Base-by-base conservation (phyloP, 805 yeast species). In the Ogataea henricii region DNA sequence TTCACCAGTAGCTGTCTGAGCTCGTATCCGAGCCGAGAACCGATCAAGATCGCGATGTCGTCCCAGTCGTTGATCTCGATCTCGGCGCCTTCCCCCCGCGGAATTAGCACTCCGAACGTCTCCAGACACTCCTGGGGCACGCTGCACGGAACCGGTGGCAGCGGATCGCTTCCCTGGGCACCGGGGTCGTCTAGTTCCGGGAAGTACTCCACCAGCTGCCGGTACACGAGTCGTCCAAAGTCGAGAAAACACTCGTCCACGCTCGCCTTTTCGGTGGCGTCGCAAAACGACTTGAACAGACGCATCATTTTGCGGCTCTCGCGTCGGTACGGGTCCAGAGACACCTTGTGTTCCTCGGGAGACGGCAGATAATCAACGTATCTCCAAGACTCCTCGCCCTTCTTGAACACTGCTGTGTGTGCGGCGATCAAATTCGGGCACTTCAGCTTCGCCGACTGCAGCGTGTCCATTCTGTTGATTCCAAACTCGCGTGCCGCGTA, bases 231-330 rank as follows among this genome's bases (percentile, higher is more conserved):
- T 32, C 86, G 70, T 0, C 97, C 96, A 34, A 94, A 65, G 67
- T 94, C 97, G 55, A 94, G 54, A 62, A 86, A 94, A 41, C 90
- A 83, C 67, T 94, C 99, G 67, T 94, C 99, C 16, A 91, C 94
- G 67, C 97, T 89, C 0, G 97, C 98, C 68, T 91, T 91, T 64
- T 94, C 96, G 0, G 89, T 89, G 13, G 76, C 57, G 48, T 81
- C 85, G 61, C 92, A 87, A 49, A 75, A 72, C 6, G 69, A 63
- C 47, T 77, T 77, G 57, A 94, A 76, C 0, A 92, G 69, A 29
- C 79, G 72, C 60, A 89, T 73, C 49, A 94, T 83, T 65, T 86
- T 87, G 14, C 96, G 71, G 49, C 94, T 84, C 60, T 89, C 96
- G 49, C 96, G 68, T 50, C 99, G 73, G 61, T 92, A 94, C 0